phyloP scores from a whole-genome alignment of 106 monocot species.

The Agapanthus africanus region DNA sequence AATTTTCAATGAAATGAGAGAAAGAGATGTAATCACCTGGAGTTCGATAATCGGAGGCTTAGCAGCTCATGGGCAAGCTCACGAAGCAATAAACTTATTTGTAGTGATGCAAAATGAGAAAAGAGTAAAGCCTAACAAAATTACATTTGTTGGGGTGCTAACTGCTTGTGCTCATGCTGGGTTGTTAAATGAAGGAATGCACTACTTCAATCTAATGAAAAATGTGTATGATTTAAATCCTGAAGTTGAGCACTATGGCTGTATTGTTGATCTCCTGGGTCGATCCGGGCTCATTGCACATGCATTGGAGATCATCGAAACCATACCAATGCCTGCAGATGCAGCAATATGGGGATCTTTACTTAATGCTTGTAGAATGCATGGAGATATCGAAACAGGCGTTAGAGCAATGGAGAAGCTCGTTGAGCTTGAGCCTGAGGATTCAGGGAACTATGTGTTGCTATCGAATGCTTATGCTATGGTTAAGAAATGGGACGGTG shows the following conservation, averaged over 20 bases:
- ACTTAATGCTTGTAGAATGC: constrained; percentile 41
- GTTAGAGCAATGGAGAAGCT: constrained; percentile 33
- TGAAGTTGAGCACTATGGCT: constrained; percentile 66
- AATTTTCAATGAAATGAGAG: constrained; percentile 31
- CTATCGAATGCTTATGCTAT: constrained; percentile 58
- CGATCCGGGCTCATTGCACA: constrained; percentile 30
- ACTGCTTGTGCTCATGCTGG: constrained; percentile 74
- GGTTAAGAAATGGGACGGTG: constrained; percentile 50
- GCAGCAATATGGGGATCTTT: constrained; percentile 69
- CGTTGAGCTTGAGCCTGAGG: constrained; percentile 52
- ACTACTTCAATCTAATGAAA: constrained; percentile 46
- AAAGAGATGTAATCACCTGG: constrained; percentile 57
- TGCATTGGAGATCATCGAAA: constrained; percentile 30
- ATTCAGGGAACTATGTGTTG: constrained; percentile 59
- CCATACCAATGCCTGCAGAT: constrained; percentile 52
- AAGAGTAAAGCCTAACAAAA: constrained; percentile 35
- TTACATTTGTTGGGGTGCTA: constrained; percentile 57
- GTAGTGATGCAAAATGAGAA: constrained; percentile 29
- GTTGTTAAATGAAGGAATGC: constrained; percentile 38
- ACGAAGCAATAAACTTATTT: constrained; percentile 43
- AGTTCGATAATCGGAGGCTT: constrained; percentile 54
- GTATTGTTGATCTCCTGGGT: constrained; percentile 61
- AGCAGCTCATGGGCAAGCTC: constrained; percentile 47
- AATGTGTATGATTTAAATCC: constrained; percentile 30
- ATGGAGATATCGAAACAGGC: constrained; percentile 33